Conservation (phyloP, 345 rosid species). For the Kernera saxatilis region DNA sequence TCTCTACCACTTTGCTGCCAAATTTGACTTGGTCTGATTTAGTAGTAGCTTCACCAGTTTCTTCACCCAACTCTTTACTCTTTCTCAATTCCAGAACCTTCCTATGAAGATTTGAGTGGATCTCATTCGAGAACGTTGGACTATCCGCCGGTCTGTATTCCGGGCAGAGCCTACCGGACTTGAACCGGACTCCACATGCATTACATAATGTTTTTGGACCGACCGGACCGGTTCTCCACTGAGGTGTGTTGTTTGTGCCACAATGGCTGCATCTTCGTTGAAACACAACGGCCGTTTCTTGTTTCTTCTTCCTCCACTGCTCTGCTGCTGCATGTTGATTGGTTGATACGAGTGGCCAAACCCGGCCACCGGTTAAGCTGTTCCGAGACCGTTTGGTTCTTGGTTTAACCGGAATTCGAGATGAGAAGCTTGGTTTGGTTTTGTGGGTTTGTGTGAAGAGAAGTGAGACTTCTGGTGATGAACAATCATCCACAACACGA, state of each 20-base stretch:
- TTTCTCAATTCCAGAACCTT: constrained; percentile 83
- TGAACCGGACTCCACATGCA: constrained; percentile 93
- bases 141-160: constrained; percentile 98
- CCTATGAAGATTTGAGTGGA: constrained; percentile 93
- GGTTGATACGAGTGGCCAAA: constrained; percentile 43
- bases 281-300: constrained; percentile 33
- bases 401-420: constrained; percentile 53
- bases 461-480: constrained; percentile 66
- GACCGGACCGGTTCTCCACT: constrained; percentile 98
- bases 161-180: constrained; percentile 91
- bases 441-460: constrained; percentile 40
- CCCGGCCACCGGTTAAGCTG: constrained; percentile 56
- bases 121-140: constrained; percentile 71
- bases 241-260: constrained; percentile 88
- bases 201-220: constrained; percentile 98
- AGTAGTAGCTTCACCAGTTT: constrained; percentile 22
- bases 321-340: constrained; percentile 23
- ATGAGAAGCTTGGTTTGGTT: constrained; percentile 39
- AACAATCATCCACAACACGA: constrained; percentile 77
- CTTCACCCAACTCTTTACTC: constrained; percentile 37
- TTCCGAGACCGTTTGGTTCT: constrained; percentile 46
- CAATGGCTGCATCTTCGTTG: constrained; percentile 88
- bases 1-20: constrained; percentile 24
- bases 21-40: constrained; percentile 31
- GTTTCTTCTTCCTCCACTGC: constrained; percentile 26